Conservation (phyloP, 345 rosid genomes). For the Passiflora organensis region DNA sequence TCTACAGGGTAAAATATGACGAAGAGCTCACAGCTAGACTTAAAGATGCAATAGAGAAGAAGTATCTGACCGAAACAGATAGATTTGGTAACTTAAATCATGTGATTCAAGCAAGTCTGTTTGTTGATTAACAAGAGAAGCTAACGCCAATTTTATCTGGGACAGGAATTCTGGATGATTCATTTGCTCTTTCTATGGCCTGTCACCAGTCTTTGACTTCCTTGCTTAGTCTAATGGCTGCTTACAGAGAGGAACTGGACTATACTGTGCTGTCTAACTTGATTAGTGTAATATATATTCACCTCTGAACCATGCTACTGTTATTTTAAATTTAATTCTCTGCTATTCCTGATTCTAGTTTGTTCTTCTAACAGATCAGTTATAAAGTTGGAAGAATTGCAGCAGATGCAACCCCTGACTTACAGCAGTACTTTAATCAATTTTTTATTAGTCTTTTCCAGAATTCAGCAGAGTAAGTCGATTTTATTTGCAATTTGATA, state of each 20-base stretch:
- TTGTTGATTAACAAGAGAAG: constrained; percentile 4
- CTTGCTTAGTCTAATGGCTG: constrained; percentile 69
- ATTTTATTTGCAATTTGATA: not conserved
- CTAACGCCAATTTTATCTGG: constrained; percentile 15
- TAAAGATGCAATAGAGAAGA: constrained; percentile 62
- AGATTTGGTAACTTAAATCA: constrained; percentile 58
- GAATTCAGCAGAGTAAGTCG: constrained; percentile 64
- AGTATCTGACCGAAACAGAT: constrained; percentile 54
- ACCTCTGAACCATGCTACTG: constrained; percentile 2
- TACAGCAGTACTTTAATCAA: constrained; percentile 45
- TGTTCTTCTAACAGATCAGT: constrained; percentile 52
- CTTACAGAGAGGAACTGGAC: constrained; percentile 73
- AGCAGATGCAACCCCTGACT: constrained; percentile 65
- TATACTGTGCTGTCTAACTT: constrained; percentile 81
- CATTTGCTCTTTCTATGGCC: constrained; percentile 92
- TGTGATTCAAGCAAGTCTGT: constrained; percentile 6
- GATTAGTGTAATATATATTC: constrained; percentile 54
- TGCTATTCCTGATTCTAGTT: constrained; percentile 20
- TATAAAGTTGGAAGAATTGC: constrained; percentile 62
- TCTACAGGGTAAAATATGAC: constrained; percentile 89
- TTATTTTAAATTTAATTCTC: not conserved
- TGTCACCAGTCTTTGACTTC: constrained; percentile 70
- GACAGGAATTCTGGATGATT: constrained; percentile 86
- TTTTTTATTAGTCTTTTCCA: constrained; percentile 60
- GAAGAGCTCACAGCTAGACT: constrained; percentile 73